Percentiles rank a stretch among this genome's conserved stretches.
These are phyloP conservation scores for Pseudopithomyces maydicus DNA, from an alignment of 2,329 filamentous ascomycete species.

Conservation along the genomic window DNA sequence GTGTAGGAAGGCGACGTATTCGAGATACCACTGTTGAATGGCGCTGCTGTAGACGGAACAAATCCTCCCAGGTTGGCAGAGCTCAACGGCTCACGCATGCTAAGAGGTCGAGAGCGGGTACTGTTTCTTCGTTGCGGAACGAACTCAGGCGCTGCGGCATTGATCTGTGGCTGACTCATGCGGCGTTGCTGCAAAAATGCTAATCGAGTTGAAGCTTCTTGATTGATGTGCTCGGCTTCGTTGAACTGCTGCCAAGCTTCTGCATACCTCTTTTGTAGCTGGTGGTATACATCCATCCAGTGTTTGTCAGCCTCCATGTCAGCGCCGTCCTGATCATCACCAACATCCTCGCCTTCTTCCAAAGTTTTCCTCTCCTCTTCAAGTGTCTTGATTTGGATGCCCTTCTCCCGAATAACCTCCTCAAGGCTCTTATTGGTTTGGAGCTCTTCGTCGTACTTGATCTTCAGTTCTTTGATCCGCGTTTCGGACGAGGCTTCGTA, in stretches of 20 bases:
- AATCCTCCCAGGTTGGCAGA: slow-evolving; percentile 39
- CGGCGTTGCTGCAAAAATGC: slow-evolving; percentile 46
- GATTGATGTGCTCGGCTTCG: slow-evolving; percentile 44
- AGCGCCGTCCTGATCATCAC: slow-evolving; percentile 43
- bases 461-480: slow-evolving; percentile 48
- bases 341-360: slow-evolving; percentile 49
- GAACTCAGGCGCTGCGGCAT: slow-evolving; percentile 36
- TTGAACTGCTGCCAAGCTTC: slow-evolving; percentile 41
- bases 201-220: slow-evolving; percentile 49
- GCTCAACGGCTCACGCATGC: slow-evolving; percentile 43
- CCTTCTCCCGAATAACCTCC: slow-evolving; percentile 73
- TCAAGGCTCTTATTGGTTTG: slow-evolving; percentile 66
- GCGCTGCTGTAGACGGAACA: slow-evolving; percentile 44
- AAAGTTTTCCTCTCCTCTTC: slow-evolving; percentile 70
- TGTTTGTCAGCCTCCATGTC: slow-evolving; percentile 55
- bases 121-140: slow-evolving; percentile 47
- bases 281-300: slow-evolving; percentile 60
- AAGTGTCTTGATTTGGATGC: slow-evolving; percentile 72
- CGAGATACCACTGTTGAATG: slow-evolving; percentile 53
- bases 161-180: slow-evolving; percentile 46
- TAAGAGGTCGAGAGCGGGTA: slow-evolving; percentile 46
- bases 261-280: slow-evolving; percentile 57
- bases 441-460: slow-evolving; percentile 48
- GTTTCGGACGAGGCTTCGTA: slow-evolving; percentile 43
- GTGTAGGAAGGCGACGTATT: slow-evolving; percentile 60